Percentiles rank a stretch among this genome's conserved stretches.
These are phyloP conservation scores for Dioszegia hungarica DNA, from an alignment of 768 basidiomycete genomes.

Conservation along the genomic window DNA sequence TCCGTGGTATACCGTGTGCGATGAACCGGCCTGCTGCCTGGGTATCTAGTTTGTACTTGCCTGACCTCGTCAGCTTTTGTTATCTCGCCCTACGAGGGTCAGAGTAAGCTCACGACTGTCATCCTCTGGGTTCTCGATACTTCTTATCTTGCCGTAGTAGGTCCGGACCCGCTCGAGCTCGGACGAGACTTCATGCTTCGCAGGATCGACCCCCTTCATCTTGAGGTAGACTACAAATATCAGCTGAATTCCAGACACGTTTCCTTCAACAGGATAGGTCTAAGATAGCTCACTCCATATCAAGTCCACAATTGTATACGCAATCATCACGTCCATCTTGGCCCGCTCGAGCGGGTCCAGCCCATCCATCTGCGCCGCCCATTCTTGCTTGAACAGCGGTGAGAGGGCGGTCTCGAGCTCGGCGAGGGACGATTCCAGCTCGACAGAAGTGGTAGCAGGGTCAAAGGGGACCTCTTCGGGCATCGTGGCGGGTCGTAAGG, in stretches of 20 bases:
- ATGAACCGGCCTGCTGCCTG: constrained; percentile 42
- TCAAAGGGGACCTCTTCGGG: constrained; percentile 7
- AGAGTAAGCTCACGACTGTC: neutral
- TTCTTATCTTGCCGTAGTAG: constrained; percentile 45
- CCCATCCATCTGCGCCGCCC: constrained; percentile 24
- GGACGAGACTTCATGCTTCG: constrained; percentile 40
- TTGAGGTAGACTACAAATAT: constrained; percentile 41
- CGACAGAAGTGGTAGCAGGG: constrained; percentile 18
- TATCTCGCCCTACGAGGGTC: neutral
- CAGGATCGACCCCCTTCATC: constrained; percentile 45
- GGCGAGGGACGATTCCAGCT: constrained; percentile 24
- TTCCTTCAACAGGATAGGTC: neutral
- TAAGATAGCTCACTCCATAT: constrained; percentile 44
- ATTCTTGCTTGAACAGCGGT: constrained; percentile 24
- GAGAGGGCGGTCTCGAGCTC: constrained; percentile 27
- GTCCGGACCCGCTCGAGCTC: constrained; percentile 46
- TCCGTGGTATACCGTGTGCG: constrained; percentile 26
- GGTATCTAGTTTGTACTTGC: constrained; percentile 24
- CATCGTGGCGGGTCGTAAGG: neutral
- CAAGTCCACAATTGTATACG: constrained; percentile 47
- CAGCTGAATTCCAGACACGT: neutral
- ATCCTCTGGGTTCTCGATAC: constrained; percentile 37
- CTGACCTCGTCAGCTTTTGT: constrained; percentile 2
- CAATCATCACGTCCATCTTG: constrained; percentile 45
- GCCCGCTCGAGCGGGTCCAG: constrained; percentile 34